These are phyloP conservation scores for Candida dajiaensis DNA, from an alignment of 805 yeast species.

Conservation along the genomic window DNA sequence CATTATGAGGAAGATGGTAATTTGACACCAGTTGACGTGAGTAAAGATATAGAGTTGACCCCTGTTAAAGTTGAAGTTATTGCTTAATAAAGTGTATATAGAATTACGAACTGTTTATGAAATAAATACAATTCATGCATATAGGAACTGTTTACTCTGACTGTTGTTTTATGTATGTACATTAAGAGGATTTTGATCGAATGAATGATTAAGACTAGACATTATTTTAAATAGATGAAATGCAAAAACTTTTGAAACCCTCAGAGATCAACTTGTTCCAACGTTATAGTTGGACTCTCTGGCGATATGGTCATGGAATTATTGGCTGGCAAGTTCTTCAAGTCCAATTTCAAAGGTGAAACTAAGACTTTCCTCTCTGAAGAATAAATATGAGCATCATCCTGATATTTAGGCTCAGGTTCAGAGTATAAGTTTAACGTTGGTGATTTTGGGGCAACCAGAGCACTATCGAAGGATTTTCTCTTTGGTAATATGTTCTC, in stretches of 20 bases:
- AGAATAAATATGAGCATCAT: conserved; percentile 2
- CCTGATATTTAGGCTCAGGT: conserved; percentile 14
- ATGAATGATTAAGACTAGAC: too few species aligned
- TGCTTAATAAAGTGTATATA: neutral
- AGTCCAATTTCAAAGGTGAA: conserved; percentile 9
- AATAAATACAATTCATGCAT: neutral
- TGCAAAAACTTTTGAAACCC: too few species aligned
- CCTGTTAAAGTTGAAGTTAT: conserved; percentile 15
- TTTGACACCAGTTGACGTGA: conserved; percentile 24
- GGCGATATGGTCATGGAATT: conserved; percentile 9
- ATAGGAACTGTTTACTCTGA: neutral
- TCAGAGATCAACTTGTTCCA: conserved; percentile 8
- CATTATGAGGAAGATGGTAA: conserved; percentile 38
- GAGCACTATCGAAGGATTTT: conserved; percentile 19
- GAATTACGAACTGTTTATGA: neutral
- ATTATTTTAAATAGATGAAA: too few species aligned
- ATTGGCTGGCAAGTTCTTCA: neutral
- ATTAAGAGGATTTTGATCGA: too few species aligned
- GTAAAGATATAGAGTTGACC: conserved; percentile 20
- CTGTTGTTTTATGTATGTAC: too few species aligned
- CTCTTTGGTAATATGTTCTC: conserved; percentile 29
- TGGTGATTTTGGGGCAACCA: conserved; percentile 18
- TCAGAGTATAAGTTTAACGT: conserved; percentile 17
- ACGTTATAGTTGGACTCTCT: conserved; percentile 17
- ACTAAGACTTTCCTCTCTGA: conserved; percentile 8